These are phyloP conservation scores for Ambispora gerdemannii DNA, from an alignment of 192 early-diverging fungal genomes.

Conservation along the genomic window DNA sequence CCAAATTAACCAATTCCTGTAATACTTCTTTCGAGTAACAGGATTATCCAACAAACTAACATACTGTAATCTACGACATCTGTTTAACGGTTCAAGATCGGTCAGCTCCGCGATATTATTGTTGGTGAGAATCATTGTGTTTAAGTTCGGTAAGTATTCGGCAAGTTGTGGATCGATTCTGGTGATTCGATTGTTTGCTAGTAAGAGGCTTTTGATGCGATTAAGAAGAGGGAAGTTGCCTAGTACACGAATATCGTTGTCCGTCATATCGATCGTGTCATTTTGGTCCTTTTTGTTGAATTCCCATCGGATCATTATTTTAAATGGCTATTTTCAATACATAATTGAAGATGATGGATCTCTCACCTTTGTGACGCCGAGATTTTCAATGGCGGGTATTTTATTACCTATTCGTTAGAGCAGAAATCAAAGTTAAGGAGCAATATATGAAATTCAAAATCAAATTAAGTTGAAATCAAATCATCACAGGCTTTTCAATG, in stretches of 20 bases:
- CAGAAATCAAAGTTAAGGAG: constrained; percentile 32
- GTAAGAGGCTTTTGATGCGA: constrained; percentile 71
- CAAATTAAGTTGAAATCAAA: no score
- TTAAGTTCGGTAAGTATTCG: constrained; percentile 70
- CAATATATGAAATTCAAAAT: constrained; percentile 1
- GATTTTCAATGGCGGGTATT: constrained; percentile 90
- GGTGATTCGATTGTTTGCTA: constrained; percentile 87
- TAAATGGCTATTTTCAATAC: no score
- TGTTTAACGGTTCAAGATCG: constrained; percentile 74
- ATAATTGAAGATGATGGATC: background rate
- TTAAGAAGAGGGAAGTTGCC: constrained; percentile 83
- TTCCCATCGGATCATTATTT: no score
- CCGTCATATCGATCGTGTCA: constrained; percentile 89
- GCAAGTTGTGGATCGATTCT: constrained; percentile 69
- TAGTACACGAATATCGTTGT: constrained; percentile 84
- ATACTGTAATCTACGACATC: constrained; percentile 45
- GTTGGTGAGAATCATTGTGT: constrained; percentile 80
- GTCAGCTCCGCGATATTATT: constrained; percentile 82
- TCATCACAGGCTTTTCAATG: no score
- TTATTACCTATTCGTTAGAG: constrained; percentile 61
- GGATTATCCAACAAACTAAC: constrained; percentile 89
- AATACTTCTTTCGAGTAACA: constrained; percentile 76
- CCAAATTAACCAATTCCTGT: constrained; percentile 82
- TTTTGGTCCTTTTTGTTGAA: constrained; percentile 82
- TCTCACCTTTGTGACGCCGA: constrained; percentile 84